Conservation (phyloP, 2,329 filamentous ascomycete species). For the Pseudogymnoascus sp. region DNA sequence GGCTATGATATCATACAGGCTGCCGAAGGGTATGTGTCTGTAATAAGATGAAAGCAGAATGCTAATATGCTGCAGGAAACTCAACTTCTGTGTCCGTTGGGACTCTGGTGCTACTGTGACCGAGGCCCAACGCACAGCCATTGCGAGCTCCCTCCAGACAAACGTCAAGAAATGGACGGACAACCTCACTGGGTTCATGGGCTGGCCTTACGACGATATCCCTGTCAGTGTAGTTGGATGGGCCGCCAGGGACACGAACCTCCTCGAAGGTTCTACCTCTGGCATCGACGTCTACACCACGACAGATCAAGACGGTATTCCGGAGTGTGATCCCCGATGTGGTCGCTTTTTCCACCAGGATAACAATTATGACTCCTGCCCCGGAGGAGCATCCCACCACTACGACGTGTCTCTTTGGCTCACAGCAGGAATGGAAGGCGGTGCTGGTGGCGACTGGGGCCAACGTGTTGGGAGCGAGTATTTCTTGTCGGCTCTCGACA, state of each 20-base stretch:
- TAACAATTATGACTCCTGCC: slow-evolving; percentile 33
- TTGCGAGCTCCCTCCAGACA: slow-evolving; percentile 29
- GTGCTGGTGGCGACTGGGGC: slow-evolving; percentile 41
- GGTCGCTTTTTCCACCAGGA: slow-evolving; percentile 39
- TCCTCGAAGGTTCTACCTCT: slow-evolving; percentile 31
- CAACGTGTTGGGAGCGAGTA: slow-evolving; percentile 37
- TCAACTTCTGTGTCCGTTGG: slow-evolving; percentile 39
- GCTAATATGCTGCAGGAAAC: slow-evolving; percentile 19
- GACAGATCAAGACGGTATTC: slow-evolving; percentile 32
- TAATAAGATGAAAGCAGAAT: neutral
- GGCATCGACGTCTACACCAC: slow-evolving; percentile 36
- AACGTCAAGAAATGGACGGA: slow-evolving; percentile 36
- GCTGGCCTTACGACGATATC: slow-evolving; percentile 35
- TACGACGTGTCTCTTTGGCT: slow-evolving; percentile 42
- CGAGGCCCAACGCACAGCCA: slow-evolving; percentile 31
- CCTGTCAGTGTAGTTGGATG: slow-evolving; percentile 36
- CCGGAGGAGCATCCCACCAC: slow-evolving; percentile 32
- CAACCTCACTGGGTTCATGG: slow-evolving; percentile 36
- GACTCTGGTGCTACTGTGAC: slow-evolving; percentile 32
- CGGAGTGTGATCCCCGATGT: slow-evolving; percentile 35
- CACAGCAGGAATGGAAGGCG: slow-evolving; percentile 37
- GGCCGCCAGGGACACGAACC: slow-evolving; percentile 32
- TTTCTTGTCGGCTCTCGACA: slow-evolving; percentile 32
- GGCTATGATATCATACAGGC: slow-evolving; percentile 11
- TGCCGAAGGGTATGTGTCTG: neutral